Evolutionary conservation across 352 stramenopile species (phyloP).

Genomic region (Pilasporangium apinafurcum): DNA sequence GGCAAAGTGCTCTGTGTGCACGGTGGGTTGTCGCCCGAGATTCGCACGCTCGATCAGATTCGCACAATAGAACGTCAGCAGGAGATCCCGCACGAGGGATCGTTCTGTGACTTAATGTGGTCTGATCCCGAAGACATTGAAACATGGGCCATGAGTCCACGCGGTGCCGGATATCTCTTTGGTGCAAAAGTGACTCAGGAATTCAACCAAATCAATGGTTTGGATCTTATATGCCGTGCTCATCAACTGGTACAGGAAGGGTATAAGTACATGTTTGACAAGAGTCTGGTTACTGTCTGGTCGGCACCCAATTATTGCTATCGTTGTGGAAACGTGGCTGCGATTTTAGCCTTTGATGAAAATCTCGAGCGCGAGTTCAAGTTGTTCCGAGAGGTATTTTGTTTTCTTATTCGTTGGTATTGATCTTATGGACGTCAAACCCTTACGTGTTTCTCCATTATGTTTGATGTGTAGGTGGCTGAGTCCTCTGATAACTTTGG

Average conservation of each 20-base stretch:
- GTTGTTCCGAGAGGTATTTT: slow-evolving; percentile 76
- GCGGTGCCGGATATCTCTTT: slow-evolving; percentile 85
- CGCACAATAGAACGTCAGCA: slow-evolving; percentile 95
- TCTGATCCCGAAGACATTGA: slow-evolving; percentile 95
- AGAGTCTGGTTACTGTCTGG: slow-evolving; percentile 81
- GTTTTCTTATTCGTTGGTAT: no score
- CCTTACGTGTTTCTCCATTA: not conserved
- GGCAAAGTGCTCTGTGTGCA: slow-evolving; percentile 90
- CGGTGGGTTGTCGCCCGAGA: slow-evolving; percentile 92
- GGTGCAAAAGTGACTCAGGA: slow-evolving; percentile 81
- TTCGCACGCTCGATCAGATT: slow-evolving; percentile 94
- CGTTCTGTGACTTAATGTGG: slow-evolving; percentile 98
- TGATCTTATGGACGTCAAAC: no score
- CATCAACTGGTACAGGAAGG: slow-evolving; percentile 88
- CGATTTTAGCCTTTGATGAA: slow-evolving; percentile 78
- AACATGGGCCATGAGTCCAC: slow-evolving; percentile 86
- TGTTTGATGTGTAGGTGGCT: slow-evolving; percentile 41
- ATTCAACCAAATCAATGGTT: slow-evolving; percentile 90
- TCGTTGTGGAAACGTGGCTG: slow-evolving; percentile 78
- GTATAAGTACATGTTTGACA: slow-evolving; percentile 92
- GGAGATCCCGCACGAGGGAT: slow-evolving; percentile 94
- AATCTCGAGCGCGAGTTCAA: slow-evolving; percentile 86
- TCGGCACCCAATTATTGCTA: slow-evolving; percentile 86
- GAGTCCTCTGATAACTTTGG: slow-evolving; percentile 78
- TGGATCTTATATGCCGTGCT: slow-evolving; percentile 85